phyloP scores from a whole-genome alignment of 225 moss, liverwort and hornwort genomes.

The Polytrichum formosum region DNA sequence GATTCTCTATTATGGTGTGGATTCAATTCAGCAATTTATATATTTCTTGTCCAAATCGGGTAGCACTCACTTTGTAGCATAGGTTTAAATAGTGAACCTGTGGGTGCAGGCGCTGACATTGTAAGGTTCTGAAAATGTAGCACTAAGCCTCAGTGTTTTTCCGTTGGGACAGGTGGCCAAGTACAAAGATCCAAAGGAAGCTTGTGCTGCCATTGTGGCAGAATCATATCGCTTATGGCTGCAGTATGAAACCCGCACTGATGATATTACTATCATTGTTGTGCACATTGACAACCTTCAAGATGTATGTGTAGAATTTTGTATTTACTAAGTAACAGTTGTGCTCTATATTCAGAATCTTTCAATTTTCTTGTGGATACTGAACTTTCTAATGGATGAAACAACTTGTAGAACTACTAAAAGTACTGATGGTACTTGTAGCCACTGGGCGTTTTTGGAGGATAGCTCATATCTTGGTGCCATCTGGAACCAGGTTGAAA shows the following conservation, averaged over 20 bases:
- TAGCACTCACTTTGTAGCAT: too few species aligned
- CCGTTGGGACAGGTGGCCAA: constrained; percentile 48
- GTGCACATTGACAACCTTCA: constrained; percentile 77
- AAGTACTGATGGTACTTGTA: too few species aligned
- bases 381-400: not conserved
- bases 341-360: not conserved
- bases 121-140: not conserved
- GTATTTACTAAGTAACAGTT: too few species aligned
- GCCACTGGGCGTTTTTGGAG: too few species aligned
- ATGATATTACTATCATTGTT: constrained; percentile 93
- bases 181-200: constrained; percentile 83
- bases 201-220: constrained; percentile 89
- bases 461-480: not conserved
- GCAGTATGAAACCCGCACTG: constrained; percentile 93
- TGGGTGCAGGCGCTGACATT: too few species aligned
- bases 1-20: too few species aligned
- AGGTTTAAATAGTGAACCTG: too few species aligned
- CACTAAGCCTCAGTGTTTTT: constrained; percentile 1
- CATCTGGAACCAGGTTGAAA: constrained; percentile 23
- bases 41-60: too few species aligned
- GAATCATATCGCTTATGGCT: constrained; percentile 95
- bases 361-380: not conserved
- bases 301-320: constrained; percentile 31
- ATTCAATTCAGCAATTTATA: too few species aligned
- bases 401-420: too few species aligned